Base-by-base conservation (phyloP, 495 filamentous ascomycete genomes). In the Margaritispora aquatica region DNA sequence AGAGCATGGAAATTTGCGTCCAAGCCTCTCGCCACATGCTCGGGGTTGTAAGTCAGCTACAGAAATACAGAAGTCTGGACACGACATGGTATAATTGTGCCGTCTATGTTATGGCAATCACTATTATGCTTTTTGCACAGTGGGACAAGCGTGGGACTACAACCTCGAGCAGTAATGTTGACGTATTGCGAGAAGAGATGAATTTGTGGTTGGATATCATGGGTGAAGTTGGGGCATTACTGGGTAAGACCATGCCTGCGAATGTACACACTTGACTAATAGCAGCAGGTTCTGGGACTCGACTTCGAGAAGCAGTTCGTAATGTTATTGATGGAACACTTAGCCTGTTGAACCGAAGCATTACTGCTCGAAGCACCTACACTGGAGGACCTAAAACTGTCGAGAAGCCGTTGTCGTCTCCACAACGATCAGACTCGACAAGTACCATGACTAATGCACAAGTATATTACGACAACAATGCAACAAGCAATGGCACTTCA, bases 41-140 rank as follows among this genome's bases (percentile, higher is more conserved):
- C 19, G 72, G 75, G 50, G 77, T 80, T 41, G 77, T 88, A 13
- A 72, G 75, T 26, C 73, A 79, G 47, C 67, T 92, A 24, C 77
- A 81, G 50, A 79, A 80, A 66, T 69, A 78, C 48, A 84, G 84
- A 66, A 84, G 84, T 59, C 71, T 91, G n/a, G 89, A 93, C 63
- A 88, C 85, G 13, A 89, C 88, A n/a, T 92, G 88, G 88, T 86
- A 88, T 59, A 84, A 83, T 57, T 70, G 78, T 51, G 83, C 87
- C 0, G 78, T 88, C 21, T 90, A 89, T 66, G 75, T 91, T 8
- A 81, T 87, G 27, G 87, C 87, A 5, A 84, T 90, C 48, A 84
- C 88, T 54, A 89, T 87, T 1, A 83, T 80, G 3, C 69, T 93
- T 1, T 90, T 88, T 60, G 85, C 81, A 0, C 77, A 86, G 54